phyloP scores from a whole-genome alignment of 495 filamentous ascomycete genomes.

The Saxophila tyrrhenica region DNA sequence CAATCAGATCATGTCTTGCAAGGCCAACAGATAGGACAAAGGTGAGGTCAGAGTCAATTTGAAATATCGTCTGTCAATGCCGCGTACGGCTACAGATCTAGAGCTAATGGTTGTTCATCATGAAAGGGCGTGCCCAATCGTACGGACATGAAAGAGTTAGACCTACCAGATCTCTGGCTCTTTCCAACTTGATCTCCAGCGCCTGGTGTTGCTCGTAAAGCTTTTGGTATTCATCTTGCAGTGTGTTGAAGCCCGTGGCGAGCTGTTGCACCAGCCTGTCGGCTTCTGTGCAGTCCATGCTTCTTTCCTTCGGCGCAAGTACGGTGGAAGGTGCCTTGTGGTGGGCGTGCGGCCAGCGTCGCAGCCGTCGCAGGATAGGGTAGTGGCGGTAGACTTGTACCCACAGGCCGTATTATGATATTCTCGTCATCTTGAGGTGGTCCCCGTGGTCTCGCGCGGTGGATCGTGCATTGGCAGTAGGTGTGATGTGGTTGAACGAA shows the following conservation, averaged over 20 bases:
- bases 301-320: not conserved
- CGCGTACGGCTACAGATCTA: constrained; percentile 53
- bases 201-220: constrained; percentile 24
- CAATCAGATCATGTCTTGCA: not conserved
- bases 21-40: not conserved
- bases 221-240: constrained; percentile 28
- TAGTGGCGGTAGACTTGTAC: no score
- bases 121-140: constrained; percentile 11
- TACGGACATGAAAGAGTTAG: not conserved
- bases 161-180: constrained; percentile 30
- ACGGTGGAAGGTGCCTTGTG: not conserved
- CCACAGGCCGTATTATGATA: no score
- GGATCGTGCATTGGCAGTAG: no score
- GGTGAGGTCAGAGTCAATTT: constrained; percentile 22
- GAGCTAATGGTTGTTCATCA: constrained; percentile 58
- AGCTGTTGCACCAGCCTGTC: constrained; percentile 22
- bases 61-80: constrained; percentile 12
- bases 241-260: constrained; percentile 26
- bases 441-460: no score
- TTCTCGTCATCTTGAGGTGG: no score
- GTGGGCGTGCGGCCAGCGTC: no score
- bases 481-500: no score
- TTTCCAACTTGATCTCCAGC: constrained; percentile 28
- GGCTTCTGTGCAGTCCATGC: not conserved
- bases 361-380: no score